Evolutionary conservation across 768 basidiomycete genomes (phyloP).

Genomic region (Dioszegia aurantiaca): DNA sequence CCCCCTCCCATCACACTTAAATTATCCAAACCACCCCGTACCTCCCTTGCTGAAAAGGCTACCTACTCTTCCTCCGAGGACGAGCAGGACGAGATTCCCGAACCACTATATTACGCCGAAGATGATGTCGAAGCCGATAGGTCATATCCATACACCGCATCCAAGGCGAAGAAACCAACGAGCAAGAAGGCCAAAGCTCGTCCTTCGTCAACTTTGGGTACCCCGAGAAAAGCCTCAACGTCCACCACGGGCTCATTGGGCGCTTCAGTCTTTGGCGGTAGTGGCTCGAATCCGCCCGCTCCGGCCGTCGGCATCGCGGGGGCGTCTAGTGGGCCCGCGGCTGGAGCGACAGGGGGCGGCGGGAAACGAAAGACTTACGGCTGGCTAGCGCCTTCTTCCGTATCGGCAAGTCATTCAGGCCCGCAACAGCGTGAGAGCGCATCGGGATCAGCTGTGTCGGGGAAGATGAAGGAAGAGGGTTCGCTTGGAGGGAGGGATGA

Average conservation of each 20-base stretch:
- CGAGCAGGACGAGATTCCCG: background rate
- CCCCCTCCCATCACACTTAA: constrained; percentile 45
- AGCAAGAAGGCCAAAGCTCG: constrained; percentile 1
- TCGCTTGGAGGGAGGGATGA: constrained; percentile 4
- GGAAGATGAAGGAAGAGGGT: constrained; percentile 12
- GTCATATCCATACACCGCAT: background rate
- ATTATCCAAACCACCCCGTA: constrained; percentile 29
- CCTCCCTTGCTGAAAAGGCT: constrained; percentile 17
- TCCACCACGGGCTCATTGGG: background rate
- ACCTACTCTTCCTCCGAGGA: constrained; percentile 22
- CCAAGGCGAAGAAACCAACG: background rate
- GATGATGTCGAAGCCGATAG: constrained; percentile 2
- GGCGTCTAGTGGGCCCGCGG: too few species aligned
- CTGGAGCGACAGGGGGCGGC: too few species aligned
- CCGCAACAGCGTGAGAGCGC: constrained; percentile 25
- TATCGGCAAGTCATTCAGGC: constrained; percentile 38
- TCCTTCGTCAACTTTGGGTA: too few species aligned
- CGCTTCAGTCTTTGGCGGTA: background rate
- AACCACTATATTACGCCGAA: background rate
- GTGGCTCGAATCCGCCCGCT: background rate
- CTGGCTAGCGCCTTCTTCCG: constrained; percentile 37
- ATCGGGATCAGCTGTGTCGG: background rate
- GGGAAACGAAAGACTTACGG: constrained; percentile 34
- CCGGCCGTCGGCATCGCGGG: too few species aligned
- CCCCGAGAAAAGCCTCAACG: background rate